Conservation (phyloP, 805 yeast species). For the Suhomyces xylopsoci region DNA sequence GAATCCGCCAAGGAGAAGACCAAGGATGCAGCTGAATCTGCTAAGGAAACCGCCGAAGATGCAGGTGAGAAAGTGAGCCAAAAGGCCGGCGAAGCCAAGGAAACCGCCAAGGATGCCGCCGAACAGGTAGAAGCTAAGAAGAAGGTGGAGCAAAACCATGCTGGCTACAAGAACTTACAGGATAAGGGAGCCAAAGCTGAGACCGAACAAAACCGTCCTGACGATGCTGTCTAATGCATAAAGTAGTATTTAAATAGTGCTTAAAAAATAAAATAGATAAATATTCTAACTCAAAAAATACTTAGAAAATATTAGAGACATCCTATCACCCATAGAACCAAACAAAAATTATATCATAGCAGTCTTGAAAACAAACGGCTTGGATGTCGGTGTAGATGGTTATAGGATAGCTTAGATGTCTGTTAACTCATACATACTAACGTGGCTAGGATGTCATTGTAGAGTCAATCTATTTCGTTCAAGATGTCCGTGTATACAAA, state of each 20-base stretch:
- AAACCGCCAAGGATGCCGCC: neutral
- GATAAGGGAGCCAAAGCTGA: slow-evolving; percentile 44
- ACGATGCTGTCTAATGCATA: slow-evolving; percentile 37
- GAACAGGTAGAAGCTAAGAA: slow-evolving; percentile 4
- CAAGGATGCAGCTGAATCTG: slow-evolving; percentile 11
- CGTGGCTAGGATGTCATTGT: no score
- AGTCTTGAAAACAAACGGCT: no score
- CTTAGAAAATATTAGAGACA: no score
- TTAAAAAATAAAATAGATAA: neutral
- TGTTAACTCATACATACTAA: no score
- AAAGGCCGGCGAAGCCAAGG: neutral
- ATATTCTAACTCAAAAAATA: no score
- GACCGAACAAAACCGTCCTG: slow-evolving; percentile 45
- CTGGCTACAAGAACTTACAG: slow-evolving; percentile 39
- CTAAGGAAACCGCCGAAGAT: neutral
- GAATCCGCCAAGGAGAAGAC: slow-evolving; percentile 33
- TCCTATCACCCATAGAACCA: no score
- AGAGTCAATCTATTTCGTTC: no score
- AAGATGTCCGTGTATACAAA: no score
- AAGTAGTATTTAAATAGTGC: neutral
- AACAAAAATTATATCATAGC: no score
- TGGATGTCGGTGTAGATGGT: no score
- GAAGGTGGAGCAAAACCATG: slow-evolving; percentile 25
- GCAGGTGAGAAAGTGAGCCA: neutral
- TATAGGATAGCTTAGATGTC: no score